These are phyloP conservation scores for Aegilops sharonensis DNA, from an alignment of 176 grass and related monocot species.

Conservation along the genomic window DNA sequence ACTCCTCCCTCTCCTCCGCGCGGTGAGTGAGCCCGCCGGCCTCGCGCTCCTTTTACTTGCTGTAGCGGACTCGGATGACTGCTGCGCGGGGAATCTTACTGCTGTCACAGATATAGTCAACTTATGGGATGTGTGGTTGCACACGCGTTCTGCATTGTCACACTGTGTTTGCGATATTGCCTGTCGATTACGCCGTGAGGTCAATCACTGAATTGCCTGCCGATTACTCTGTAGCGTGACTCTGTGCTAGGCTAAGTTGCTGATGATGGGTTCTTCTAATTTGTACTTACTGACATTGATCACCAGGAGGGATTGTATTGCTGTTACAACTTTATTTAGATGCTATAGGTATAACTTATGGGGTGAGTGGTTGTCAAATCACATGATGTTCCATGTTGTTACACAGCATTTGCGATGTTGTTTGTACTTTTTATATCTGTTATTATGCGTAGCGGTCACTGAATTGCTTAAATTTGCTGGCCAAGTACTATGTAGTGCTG, in stretches of 20 bases:
- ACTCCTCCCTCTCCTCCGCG: slow-evolving; percentile 83
- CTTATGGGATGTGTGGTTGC: not conserved
- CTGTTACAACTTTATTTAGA: not conserved
- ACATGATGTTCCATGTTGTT: not conserved
- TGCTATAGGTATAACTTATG: not conserved
- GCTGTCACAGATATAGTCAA: not conserved
- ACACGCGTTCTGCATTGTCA: not conserved
- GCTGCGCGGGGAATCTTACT: not conserved
- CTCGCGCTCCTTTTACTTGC: not conserved
- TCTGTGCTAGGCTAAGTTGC: not conserved
- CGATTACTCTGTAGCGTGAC: not conserved
- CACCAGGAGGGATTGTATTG: not conserved
- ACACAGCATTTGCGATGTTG: not conserved
- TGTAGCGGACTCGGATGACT: not conserved
- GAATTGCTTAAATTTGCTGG: not conserved
- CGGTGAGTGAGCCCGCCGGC: slow-evolving; percentile 53
- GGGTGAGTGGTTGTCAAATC: not conserved
- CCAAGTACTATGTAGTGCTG: not conserved
- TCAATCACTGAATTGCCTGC: not conserved
- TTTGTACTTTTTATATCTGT: not conserved
- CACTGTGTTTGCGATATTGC: not conserved
- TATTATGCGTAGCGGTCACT: not conserved
- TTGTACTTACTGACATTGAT: not conserved
- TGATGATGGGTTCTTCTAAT: not conserved
- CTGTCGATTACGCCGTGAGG: not conserved